Percentiles rank a stretch among this genome's conserved stretches.
Conservation (phyloP, 345 rosid genomes). For the Hypericum androsaemum region DNA sequence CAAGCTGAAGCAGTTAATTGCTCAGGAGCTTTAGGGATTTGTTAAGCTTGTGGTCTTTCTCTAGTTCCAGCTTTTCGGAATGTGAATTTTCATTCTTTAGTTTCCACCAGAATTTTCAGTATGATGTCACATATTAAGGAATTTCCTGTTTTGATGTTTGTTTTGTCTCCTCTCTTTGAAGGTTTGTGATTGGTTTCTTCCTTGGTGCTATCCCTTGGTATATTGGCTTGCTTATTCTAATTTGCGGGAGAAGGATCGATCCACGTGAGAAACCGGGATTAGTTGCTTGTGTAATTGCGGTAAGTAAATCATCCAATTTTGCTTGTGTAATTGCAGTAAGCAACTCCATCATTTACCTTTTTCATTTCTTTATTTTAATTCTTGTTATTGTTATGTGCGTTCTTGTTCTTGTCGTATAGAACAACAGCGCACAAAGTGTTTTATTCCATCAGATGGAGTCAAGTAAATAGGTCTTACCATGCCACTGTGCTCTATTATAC, state of each 20-base stretch:
- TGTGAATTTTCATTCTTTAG: too few species aligned
- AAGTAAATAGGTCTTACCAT: too few species aligned
- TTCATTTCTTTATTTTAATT: neutral
- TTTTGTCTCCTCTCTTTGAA: constrained; percentile 15
- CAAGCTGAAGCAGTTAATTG: too few species aligned
- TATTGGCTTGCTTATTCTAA: constrained; percentile 46
- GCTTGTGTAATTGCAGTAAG: too few species aligned
- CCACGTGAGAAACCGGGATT: constrained; percentile 85
- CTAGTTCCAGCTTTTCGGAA: neutral
- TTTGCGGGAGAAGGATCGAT: constrained; percentile 54
- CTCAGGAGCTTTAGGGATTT: too few species aligned
- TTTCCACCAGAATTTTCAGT: too few species aligned
- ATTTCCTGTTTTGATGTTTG: constrained; percentile 5
- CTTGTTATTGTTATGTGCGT: neutral
- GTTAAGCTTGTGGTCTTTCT: neutral
- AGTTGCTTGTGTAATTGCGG: constrained; percentile 76
- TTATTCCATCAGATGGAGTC: neutral
- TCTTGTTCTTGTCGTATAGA: too few species aligned
- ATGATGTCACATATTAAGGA: too few species aligned
- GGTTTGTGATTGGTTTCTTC: constrained; percentile 85
- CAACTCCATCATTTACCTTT: neutral
- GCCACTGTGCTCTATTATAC: too few species aligned
- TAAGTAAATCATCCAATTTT: constrained; percentile 23
- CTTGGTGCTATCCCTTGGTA: constrained; percentile 88
- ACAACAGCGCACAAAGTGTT: too few species aligned